phyloP scores from a whole-genome alignment of 352 stramenopile genomes.

The Aphanomyces stellatus region DNA sequence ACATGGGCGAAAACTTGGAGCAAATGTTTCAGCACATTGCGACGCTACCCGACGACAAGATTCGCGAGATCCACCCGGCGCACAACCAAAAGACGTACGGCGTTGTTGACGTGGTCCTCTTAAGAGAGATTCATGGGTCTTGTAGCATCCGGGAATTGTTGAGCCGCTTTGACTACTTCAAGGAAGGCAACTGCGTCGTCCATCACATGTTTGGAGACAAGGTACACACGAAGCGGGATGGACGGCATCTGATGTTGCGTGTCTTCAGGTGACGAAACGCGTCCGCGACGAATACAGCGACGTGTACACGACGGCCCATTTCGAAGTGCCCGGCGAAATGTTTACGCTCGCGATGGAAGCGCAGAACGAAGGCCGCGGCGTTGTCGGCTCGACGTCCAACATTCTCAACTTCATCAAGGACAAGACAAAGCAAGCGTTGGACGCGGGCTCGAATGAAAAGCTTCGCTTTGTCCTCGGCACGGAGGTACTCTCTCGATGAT shows the following conservation, averaged over 20 bases:
- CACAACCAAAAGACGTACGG: conserved; percentile 43
- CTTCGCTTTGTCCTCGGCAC: conserved; percentile 95
- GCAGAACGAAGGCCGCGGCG: conserved; percentile 76
- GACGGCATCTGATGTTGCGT: too few relatives aligned
- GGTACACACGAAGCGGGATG: too few relatives aligned
- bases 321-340: conserved; percentile 98
- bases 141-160: conserved; percentile 65
- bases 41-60: conserved; percentile 70
- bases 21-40: conserved; percentile 86
- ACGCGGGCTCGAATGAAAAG: conserved; percentile 48
- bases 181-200: conserved; percentile 95
- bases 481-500: too few relatives aligned
- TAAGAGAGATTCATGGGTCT: neutral
- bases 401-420: conserved; percentile 97
- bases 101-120: neutral
- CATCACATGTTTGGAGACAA: conserved; percentile 98
- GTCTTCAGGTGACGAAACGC: conserved; percentile 89
- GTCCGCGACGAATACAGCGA: conserved; percentile 88
- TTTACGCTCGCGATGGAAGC: conserved; percentile 96
- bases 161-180: conserved; percentile 91
- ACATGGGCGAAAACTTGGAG: conserved; percentile 97
- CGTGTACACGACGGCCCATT: conserved; percentile 93
- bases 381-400: conserved; percentile 95
- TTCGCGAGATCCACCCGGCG: conserved; percentile 71
- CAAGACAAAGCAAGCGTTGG: conserved; percentile 86